Percentiles rank a stretch among this genome's conserved stretches.
phyloP scores from a whole-genome alignment of 73 alveolate species.

The Urostyla sp. region DNA sequence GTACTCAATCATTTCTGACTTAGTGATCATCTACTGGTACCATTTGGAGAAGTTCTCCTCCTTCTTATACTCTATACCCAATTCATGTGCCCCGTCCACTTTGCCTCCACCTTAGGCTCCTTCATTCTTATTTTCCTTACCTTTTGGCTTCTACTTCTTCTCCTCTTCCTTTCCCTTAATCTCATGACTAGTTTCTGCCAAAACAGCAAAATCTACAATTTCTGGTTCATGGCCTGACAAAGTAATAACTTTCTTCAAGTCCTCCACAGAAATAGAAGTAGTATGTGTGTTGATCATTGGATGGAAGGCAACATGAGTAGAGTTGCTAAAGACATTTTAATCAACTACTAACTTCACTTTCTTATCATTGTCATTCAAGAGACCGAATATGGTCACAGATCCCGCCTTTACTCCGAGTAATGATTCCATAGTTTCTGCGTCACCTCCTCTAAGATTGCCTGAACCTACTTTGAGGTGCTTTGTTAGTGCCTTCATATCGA shows the following conservation, averaged over 20 bases:
- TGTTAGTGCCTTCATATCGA: slow-evolving; percentile 85
- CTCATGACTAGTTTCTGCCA: neutral
- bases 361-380: slow-evolving; percentile 90
- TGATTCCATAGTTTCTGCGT: slow-evolving; percentile 77
- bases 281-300: slow-evolving; percentile 95
- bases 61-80: slow-evolving; percentile 89
- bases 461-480: slow-evolving; percentile 90
- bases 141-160: slow-evolving; percentile 77
- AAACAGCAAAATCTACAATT: slow-evolving; percentile 62
- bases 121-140: slow-evolving; percentile 70
- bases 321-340: slow-evolving; percentile 73
- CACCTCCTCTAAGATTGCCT: slow-evolving; percentile 93
- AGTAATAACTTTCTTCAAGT: slow-evolving; percentile 72
- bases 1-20: slow-evolving; percentile 99
- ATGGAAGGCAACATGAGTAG: slow-evolving; percentile 83
- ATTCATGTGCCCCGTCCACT: slow-evolving; percentile 69
- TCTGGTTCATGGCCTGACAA: slow-evolving; percentile 73
- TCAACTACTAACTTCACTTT: slow-evolving; percentile 89
- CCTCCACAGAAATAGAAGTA: slow-evolving; percentile 83
- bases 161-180: slow-evolving; percentile 53
- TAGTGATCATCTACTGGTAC: slow-evolving; percentile 97
- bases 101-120: slow-evolving; percentile 71
- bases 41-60: slow-evolving; percentile 94
- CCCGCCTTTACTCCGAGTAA: slow-evolving; percentile 89
- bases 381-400: slow-evolving; percentile 90